These are phyloP conservation scores for Phytophthora nicotianae DNA, from an alignment of 352 stramenopile genomes.

Conservation along the genomic window DNA sequence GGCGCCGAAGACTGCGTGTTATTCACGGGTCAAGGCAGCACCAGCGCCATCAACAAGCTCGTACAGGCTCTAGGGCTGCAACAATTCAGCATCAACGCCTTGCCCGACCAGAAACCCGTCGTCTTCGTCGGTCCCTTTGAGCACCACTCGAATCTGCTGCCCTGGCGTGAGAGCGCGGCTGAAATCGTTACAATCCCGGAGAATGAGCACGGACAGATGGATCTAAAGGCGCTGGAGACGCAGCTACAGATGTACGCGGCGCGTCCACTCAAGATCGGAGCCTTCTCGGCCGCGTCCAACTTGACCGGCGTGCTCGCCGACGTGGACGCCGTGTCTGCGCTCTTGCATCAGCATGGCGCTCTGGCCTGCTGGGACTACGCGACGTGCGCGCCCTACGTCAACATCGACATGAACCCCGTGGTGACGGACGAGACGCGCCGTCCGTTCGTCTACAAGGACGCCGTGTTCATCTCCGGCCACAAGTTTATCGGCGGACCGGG, in stretches of 20 bases:
- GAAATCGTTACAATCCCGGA: constrained; percentile 83
- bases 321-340: constrained; percentile 86
- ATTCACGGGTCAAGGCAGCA: constrained; percentile 92
- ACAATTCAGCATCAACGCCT: constrained; percentile 16
- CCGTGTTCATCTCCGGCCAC: constrained; percentile 96
- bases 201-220: constrained; percentile 53
- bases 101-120: constrained; percentile 49
- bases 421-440: constrained; percentile 39
- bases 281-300: constrained; percentile 96
- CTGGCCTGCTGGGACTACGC: constrained; percentile 97
- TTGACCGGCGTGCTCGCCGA: constrained; percentile 95
- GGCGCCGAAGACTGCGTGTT: constrained; percentile 94
- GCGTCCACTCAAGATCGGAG: constrained; percentile 79
- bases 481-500: constrained; percentile 96
- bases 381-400: constrained; percentile 93
- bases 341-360: constrained; percentile 93
- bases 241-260: constrained; percentile 56
- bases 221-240: constrained; percentile 53
- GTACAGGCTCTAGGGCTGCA: constrained; percentile 71
- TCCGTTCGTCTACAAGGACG: constrained; percentile 88
- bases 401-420: constrained; percentile 96
- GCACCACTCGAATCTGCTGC: constrained; percentile 98
- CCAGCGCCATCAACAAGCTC: constrained; percentile 83
- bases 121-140: constrained; percentile 95
- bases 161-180: constrained; percentile 93